Evolutionary conservation across 2,329 filamentous ascomycete genomes (phyloP).

Genomic region (Aspergillus caelatus): DNA sequence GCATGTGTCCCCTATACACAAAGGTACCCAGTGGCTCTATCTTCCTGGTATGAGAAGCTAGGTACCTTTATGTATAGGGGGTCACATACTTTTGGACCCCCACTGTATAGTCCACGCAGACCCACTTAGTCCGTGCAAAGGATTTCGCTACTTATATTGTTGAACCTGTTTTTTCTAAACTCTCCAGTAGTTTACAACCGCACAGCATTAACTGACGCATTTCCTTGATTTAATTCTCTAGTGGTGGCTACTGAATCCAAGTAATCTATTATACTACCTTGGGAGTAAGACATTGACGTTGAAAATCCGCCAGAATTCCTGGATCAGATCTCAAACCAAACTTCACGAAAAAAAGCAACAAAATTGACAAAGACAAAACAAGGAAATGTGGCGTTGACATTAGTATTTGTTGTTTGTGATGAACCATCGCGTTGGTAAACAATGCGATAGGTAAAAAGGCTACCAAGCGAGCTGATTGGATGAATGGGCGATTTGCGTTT

Average conservation of each 20-base stretch:
- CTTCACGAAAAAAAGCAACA: background rate
- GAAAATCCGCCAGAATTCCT: background rate
- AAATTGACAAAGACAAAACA: background rate
- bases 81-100: too few species aligned
- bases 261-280: too few species aligned
- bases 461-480: background rate
- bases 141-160: background rate
- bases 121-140: background rate
- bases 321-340: background rate
- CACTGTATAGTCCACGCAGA: background rate
- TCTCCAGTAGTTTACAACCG: background rate
- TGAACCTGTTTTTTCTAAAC: background rate
- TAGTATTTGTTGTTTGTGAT: background rate
- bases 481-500: background rate
- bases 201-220: background rate
- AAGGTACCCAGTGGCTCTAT: too few species aligned
- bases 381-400: background rate
- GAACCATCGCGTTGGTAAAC: background rate
- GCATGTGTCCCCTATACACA: too few species aligned
- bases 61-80: too few species aligned
- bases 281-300: background rate
- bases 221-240: background rate
- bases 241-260: too few species aligned
- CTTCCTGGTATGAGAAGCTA: too few species aligned
- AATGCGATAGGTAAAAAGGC: background rate